Conservation (phyloP, 2,329 filamentous ascomycete species). For the Fusarium veterinarium region DNA sequence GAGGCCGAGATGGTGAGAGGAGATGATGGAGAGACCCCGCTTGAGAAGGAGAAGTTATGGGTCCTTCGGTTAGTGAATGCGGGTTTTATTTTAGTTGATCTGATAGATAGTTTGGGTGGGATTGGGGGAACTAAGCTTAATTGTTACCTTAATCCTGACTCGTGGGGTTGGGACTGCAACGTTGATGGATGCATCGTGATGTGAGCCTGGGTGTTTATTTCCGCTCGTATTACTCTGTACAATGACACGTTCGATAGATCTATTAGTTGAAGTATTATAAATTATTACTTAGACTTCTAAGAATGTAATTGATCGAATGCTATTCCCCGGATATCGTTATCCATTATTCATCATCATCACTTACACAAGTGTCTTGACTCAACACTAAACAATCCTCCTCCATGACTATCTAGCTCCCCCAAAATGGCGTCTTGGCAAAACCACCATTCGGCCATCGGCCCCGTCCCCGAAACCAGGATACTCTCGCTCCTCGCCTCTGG, state of each 20-base stretch:
- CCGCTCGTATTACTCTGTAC: neutral
- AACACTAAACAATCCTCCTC: neutral
- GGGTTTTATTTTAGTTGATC: neutral
- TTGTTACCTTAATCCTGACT: constrained; percentile 31
- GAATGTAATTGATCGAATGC: neutral
- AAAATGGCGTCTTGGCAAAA: constrained; percentile 21
- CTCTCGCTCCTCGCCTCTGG: constrained; percentile 7
- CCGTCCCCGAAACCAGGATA: constrained; percentile 29
- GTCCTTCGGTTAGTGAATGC: neutral
- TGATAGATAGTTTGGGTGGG: neutral
- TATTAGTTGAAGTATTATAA: too few species aligned
- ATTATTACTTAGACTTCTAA: accelerated
- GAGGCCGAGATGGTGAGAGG: constrained; percentile 27
- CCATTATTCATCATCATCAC: neutral
- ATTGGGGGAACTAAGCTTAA: constrained; percentile 20
- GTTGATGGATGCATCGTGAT: neutral
- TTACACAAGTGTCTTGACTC: neutral
- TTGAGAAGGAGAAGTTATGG: constrained; percentile 17
- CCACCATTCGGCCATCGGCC: constrained; percentile 21
- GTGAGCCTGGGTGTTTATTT: neutral
- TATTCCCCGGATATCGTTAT: neutral
- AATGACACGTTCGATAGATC: too few species aligned
- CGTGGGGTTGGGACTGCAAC: constrained; percentile 13
- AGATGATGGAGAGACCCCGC: constrained; percentile 22
- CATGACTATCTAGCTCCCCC: neutral